phyloP scores from a whole-genome alignment of 192 early-diverging fungal genomes.

The Coemansia sp. region DNA sequence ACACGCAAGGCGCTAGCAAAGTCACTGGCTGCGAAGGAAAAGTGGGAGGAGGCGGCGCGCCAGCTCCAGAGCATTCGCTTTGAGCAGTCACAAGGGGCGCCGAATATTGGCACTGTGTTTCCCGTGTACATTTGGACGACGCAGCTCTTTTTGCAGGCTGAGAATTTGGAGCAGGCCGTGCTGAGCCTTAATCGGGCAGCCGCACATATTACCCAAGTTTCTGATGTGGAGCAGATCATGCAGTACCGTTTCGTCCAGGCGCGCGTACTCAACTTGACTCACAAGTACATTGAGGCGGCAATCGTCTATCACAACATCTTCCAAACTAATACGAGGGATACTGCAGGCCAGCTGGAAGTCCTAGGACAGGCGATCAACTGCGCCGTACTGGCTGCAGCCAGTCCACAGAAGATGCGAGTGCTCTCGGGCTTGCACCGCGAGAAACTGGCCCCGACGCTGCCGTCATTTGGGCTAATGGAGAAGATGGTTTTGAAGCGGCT shows the following conservation, averaged over 20 bases:
- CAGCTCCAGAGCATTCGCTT: constrained; percentile 86
- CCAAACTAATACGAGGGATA: constrained; percentile 65
- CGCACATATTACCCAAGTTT: constrained; percentile 58
- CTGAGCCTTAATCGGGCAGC: constrained; percentile 84
- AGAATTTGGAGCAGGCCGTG: constrained; percentile 78
- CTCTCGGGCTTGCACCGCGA: constrained; percentile 91
- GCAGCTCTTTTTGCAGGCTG: constrained; percentile 81
- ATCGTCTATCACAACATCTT: constrained; percentile 82
- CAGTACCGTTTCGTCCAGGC: constrained; percentile 84
- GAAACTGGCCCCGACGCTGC: constrained; percentile 79
- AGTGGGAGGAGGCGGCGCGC: constrained; percentile 84
- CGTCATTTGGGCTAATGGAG: constrained; percentile 77
- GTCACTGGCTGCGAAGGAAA: constrained; percentile 69
- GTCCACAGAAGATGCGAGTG: constrained; percentile 82
- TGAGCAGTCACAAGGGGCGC: constrained; percentile 82
- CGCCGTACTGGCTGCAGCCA: constrained; percentile 87
- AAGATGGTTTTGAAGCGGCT: constrained; percentile 95
- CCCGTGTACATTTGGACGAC: constrained; percentile 83
- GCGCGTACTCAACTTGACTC: constrained; percentile 79
- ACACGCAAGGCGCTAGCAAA: constrained; percentile 76
- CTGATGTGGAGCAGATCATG: constrained; percentile 56
- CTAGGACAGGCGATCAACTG: constrained; percentile 83
- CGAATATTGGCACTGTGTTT: constrained; percentile 68
- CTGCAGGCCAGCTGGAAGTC: constrained; percentile 58
- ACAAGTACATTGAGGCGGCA: constrained; percentile 82